These are phyloP conservation scores for Haberlea rhodopensis DNA, from an alignment of 257 asterid species.

Conservation along the genomic window DNA sequence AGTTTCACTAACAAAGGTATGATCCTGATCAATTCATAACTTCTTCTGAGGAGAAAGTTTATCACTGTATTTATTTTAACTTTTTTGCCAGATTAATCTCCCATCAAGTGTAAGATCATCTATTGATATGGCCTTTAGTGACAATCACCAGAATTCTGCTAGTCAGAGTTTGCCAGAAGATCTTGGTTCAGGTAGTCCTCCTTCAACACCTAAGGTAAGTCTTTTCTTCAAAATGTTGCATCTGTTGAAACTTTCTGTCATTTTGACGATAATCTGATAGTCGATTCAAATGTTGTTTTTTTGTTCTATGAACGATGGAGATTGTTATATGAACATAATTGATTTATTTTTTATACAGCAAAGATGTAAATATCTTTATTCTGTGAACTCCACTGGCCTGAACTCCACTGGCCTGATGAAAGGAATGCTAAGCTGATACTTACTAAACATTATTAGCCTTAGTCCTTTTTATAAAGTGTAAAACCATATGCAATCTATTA, in stretches of 20 bases:
- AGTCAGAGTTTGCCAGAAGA: slow-evolving; percentile 83
- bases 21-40: slow-evolving; percentile 13
- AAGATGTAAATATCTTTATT: too few species aligned
- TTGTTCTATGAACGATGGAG: too few species aligned
- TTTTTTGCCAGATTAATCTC: slow-evolving; percentile 65
- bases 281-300: too few species aligned
- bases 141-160: slow-evolving; percentile 35
- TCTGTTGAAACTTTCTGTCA: slow-evolving; percentile 4
- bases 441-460: too few species aligned
- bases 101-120: slow-evolving; percentile 74
- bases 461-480: too few species aligned
- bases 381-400: too few species aligned
- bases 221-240: slow-evolving; percentile 21
- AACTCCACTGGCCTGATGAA: too few species aligned
- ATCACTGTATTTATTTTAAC: not conserved
- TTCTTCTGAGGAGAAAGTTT: slow-evolving; percentile 9
- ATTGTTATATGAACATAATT: too few species aligned
- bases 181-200: slow-evolving; percentile 89
- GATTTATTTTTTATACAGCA: too few species aligned
- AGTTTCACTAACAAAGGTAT: slow-evolving; percentile 76
- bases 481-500: too few species aligned
- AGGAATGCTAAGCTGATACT: too few species aligned
- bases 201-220: slow-evolving; percentile 79
- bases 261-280: too few species aligned
- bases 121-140: slow-evolving; percentile 54